A percentile compares a stretch with the other conserved stretches of the same genome.
Evolutionary conservation across 306 rosid species (phyloP).

Genomic region (Myrica gale): DNA sequence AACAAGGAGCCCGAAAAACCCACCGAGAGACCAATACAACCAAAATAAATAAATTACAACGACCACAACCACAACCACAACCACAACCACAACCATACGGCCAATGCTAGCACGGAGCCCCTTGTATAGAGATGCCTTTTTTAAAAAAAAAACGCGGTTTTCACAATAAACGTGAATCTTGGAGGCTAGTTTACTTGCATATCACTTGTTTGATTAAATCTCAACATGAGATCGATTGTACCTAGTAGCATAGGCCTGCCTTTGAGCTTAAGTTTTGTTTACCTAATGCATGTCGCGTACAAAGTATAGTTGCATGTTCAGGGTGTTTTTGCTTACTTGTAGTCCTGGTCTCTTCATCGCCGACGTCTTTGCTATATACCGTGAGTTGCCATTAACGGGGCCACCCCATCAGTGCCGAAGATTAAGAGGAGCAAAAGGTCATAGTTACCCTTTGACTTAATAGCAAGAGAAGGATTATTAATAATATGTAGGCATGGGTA

Average conservation of each 20-base stretch:
- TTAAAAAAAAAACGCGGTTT: not conserved
- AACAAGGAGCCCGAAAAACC: too few species aligned
- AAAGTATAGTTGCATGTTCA: conserved; percentile 18
- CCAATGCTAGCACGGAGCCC: too few species aligned
- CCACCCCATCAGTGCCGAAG: conserved; percentile 5
- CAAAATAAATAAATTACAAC: too few species aligned
- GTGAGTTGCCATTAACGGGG: conserved; percentile 17
- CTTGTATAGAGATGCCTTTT: too few species aligned
- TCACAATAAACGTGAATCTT: conserved; percentile 21
- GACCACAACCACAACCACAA: too few species aligned
- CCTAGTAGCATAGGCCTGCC: not conserved
- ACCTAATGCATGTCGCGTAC: conserved; percentile 10
- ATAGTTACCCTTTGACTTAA: conserved; percentile 46
- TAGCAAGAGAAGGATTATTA: not conserved
- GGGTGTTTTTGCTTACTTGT: conserved; percentile 27
- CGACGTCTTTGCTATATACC: conserved; percentile 59
- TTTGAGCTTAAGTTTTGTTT: conserved; percentile 39
- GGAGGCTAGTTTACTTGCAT: conserved; percentile 18
- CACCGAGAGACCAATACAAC: too few species aligned
- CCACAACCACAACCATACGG: too few species aligned
- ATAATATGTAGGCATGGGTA: not conserved
- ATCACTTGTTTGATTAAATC: conserved; percentile 11
- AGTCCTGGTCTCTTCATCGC: conserved; percentile 21
- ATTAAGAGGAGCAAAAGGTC: conserved; percentile 16
- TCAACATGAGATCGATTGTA: conserved; percentile 21